phyloP scores from a whole-genome alignment of 202 grass and related monocot species.

The Schoenoplectus tabernaemontani region DNA sequence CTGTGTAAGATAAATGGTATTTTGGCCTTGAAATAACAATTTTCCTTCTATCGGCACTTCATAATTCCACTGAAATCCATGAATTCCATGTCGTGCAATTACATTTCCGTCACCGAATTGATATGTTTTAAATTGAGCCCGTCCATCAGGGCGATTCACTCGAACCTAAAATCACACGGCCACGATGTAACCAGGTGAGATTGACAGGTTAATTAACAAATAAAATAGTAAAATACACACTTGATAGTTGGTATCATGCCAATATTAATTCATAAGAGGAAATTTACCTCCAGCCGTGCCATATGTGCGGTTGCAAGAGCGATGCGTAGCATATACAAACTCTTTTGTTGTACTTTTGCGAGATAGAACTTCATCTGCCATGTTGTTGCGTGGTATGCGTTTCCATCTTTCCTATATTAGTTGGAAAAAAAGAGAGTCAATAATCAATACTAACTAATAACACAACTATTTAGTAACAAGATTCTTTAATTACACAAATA shows the following conservation, averaged over 20 bases:
- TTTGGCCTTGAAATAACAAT: slow-evolving; percentile 31
- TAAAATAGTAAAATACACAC: too few species aligned
- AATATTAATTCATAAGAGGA: neutral
- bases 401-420: slow-evolving; percentile 29
- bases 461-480: too few species aligned
- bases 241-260: neutral
- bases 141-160: slow-evolving; percentile 26
- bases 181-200: too few species aligned
- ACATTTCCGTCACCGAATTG: slow-evolving; percentile 38
- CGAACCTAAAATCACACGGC: slow-evolving; percentile 27
- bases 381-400: slow-evolving; percentile 15
- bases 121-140: slow-evolving; percentile 18
- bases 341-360: neutral
- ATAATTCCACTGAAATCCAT: slow-evolving; percentile 11
- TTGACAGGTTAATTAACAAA: too few species aligned
- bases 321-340: slow-evolving; percentile 33
- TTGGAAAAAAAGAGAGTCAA: neutral
- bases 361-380: slow-evolving; percentile 40
- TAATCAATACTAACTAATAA: too few species aligned
- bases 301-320: slow-evolving; percentile 38
- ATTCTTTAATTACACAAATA: too few species aligned
- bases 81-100: slow-evolving; percentile 53
- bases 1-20: slow-evolving; percentile 41
- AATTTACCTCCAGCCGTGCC: slow-evolving; percentile 29
- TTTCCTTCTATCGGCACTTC: slow-evolving; percentile 13